Conservation (phyloP, 805 yeast genomes). For the Schwanniomyces vanrijiae region DNA sequence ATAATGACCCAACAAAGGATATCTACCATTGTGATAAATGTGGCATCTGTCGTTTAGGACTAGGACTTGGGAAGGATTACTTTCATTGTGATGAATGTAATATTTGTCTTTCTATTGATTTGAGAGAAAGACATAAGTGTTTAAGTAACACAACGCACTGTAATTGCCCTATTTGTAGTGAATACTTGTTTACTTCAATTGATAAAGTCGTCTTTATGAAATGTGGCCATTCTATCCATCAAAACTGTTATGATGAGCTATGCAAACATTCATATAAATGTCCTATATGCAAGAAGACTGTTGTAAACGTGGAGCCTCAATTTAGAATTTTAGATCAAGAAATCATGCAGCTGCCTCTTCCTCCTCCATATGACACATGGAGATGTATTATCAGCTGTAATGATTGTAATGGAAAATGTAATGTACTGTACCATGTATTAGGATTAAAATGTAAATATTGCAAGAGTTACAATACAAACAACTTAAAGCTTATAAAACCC, state of each 20-base stretch:
- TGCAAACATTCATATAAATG: slow-evolving; percentile 86
- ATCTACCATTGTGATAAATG: slow-evolving; percentile 92
- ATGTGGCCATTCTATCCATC: slow-evolving; percentile 95
- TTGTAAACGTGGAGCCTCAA: slow-evolving; percentile 84
- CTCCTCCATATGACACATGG: slow-evolving; percentile 79
- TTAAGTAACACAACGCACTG: slow-evolving; percentile 86
- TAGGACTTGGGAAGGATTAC: slow-evolving; percentile 84
- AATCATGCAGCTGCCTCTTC: slow-evolving; percentile 71
- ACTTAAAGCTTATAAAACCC: slow-evolving; percentile 66
- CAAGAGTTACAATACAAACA: slow-evolving; percentile 82
- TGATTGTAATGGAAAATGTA: slow-evolving; percentile 84
- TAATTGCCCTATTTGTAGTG: slow-evolving; percentile 91
- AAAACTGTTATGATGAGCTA: slow-evolving; percentile 76
- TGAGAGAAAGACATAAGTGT: slow-evolving; percentile 77
- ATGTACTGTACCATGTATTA: slow-evolving; percentile 73
- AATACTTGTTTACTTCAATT: slow-evolving; percentile 81
- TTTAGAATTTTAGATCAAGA: slow-evolving; percentile 86
- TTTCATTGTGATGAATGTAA: slow-evolving; percentile 90
- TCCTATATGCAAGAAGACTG: slow-evolving; percentile 84
- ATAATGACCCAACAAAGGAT: slow-evolving; percentile 72
- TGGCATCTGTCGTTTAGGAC: slow-evolving; percentile 88
- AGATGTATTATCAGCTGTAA: slow-evolving; percentile 73
- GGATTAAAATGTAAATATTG: slow-evolving; percentile 90
- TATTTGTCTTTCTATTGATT: slow-evolving; percentile 80
- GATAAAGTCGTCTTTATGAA: slow-evolving; percentile 85